Evolutionary conservation across 2,329 filamentous ascomycete species (phyloP), one percentile per base, ranked within the genome.

Genomic region (Endoconidiophora laricicola): DNA sequence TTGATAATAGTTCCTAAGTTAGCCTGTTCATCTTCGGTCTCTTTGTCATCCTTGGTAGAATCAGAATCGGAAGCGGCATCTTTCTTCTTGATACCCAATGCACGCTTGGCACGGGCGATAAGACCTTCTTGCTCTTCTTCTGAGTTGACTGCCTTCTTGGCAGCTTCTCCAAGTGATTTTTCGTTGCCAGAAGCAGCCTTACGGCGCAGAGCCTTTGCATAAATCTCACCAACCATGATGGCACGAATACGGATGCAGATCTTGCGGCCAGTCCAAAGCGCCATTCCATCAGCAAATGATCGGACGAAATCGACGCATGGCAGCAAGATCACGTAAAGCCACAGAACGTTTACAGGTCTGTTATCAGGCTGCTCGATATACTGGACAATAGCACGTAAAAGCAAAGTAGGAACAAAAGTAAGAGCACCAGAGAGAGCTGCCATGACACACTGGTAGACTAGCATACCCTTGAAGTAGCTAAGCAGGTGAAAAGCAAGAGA

Each of bases 1-100:
- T 96, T 98, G 69, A 98, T 98, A 60, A 98, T 95, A n/a, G 91
- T 94, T 55, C 93, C 91, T 46, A 93, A 74, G 54, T 91, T 95
- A 38, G 87, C 90, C 66, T 94, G 86, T 52, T 82, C 75, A 54
- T 86, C 81, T 2, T 58, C 58, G n/a, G 58, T 57, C 26, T 62
- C 61, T 36, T 60, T 62, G 14, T 62, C 60, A 36, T 62, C 61
- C 0, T 58, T 50, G 2, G 61, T 57, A 7, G 57, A 43, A 18
- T 51, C 47, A 9, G 50, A 48, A 20, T 57, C 44, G 44, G 63
- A 60, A 29, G 65, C 59, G 50, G 69, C 64, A 54, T 70, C 69
- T 49, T 70, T 68, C 52, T 71, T 63, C 59, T 78, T 77, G 9
- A 81, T 66, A 10, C 80, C 75, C 40, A 87, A 69, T 4, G 71